phyloP scores from a whole-genome alignment of 768 basidiomycete species.

The Pulveroboletus sp. region DNA sequence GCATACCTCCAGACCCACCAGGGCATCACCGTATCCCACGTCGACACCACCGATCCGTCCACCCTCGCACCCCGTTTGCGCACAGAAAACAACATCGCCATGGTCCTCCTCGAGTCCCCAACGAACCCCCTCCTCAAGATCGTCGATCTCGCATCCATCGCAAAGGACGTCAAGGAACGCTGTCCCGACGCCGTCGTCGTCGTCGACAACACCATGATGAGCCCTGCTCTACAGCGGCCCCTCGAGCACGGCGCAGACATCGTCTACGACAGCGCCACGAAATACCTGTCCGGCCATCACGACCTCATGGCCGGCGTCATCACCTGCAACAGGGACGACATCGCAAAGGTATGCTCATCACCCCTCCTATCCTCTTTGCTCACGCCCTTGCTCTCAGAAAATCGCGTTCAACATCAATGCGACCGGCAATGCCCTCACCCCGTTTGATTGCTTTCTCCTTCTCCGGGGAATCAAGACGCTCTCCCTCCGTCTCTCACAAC shows the following conservation, averaged over 20 bases:
- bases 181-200: slow-evolving; percentile 81
- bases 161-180: slow-evolving; percentile 77
- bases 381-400: slow-evolving; percentile 46
- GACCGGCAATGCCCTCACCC: slow-evolving; percentile 90
- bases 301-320: slow-evolving; percentile 99
- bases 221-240: slow-evolving; percentile 93
- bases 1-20: slow-evolving; percentile 84
- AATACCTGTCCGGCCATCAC: slow-evolving; percentile 97
- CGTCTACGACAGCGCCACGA: slow-evolving; percentile 97
- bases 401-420: slow-evolving; percentile 91
- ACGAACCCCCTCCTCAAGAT: slow-evolving; percentile 98
- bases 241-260: slow-evolving; percentile 95
- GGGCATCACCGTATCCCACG: slow-evolving; percentile 88
- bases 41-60: slow-evolving; percentile 82
- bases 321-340: slow-evolving; percentile 85
- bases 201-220: slow-evolving; percentile 99
- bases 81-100: slow-evolving; percentile 68
- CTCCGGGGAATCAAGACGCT: slow-evolving; percentile 96
- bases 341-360: slow-evolving; percentile 62
- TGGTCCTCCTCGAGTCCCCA: slow-evolving; percentile 96
- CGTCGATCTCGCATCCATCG: slow-evolving; percentile 82
- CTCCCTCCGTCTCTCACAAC: slow-evolving; percentile 92
- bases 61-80: slow-evolving; percentile 62
- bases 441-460: slow-evolving; percentile 95
- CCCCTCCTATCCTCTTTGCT: not conserved